Conservation (phyloP, 768 basidiomycete species). For the Dioszegia crocea region DNA sequence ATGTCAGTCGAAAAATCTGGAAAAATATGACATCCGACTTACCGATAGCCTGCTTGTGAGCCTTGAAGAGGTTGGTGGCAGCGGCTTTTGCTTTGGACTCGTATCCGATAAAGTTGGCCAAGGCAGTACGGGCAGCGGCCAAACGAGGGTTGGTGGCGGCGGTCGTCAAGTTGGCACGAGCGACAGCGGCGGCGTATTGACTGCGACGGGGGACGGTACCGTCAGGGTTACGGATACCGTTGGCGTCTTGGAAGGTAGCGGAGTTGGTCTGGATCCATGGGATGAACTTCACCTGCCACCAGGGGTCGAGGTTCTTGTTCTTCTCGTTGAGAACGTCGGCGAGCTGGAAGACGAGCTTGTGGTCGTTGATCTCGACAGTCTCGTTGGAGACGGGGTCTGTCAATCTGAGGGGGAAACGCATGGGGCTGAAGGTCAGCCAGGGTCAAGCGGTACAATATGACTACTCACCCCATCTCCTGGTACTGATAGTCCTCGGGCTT, state of each 20-base stretch:
- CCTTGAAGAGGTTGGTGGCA: conserved; percentile 27
- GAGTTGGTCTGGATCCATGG: conserved; percentile 26
- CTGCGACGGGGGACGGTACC: conserved; percentile 28
- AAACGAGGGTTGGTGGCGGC: conserved; percentile 8
- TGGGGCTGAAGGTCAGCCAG: conserved; percentile 12
- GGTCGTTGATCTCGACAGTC: conserved; percentile 24
- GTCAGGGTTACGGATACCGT: conserved; percentile 26
- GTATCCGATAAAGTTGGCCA: conserved; percentile 19
- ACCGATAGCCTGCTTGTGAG: conserved; percentile 31
- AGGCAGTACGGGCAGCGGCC: conserved; percentile 15
- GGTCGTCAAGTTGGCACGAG: conserved; percentile 2
- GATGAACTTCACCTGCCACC: conserved; percentile 29
- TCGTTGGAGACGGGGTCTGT: conserved; percentile 23
- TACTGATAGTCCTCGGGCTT: conserved; percentile 24
- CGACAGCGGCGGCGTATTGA: conserved; percentile 17
- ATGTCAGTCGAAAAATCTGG: background rate
- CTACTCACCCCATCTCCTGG: conserved; percentile 25
- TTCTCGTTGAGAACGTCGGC: conserved; percentile 20
- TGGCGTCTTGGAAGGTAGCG: conserved; percentile 19
- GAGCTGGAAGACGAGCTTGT: conserved; percentile 29
- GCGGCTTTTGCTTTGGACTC: conserved; percentile 9
- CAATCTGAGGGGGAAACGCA: conserved; percentile 25
- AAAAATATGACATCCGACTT: background rate
- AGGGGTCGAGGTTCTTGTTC: conserved; percentile 19
- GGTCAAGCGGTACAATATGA: background rate